Conservation (phyloP, 352 stramenopile genomes). For the Phytophthora capsici region DNA sequence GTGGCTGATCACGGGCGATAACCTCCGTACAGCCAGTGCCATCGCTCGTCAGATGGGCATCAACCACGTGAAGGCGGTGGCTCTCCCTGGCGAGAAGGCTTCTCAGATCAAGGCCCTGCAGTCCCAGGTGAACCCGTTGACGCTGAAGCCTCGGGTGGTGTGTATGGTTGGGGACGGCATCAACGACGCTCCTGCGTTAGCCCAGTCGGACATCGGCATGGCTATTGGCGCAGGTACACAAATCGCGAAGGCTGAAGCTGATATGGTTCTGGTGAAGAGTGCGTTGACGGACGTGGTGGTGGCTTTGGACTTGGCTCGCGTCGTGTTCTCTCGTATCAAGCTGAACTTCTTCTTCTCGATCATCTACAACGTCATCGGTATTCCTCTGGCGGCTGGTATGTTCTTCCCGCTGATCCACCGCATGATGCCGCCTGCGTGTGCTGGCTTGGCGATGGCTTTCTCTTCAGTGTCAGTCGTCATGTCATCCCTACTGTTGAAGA, state of each 20-base stretch:
- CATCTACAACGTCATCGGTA: slow-evolving; percentile 86
- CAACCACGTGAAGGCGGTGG: slow-evolving; percentile 83
- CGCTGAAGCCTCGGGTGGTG: slow-evolving; percentile 81
- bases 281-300: slow-evolving; percentile 85
- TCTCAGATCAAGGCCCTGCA: slow-evolving; percentile 90
- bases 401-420: slow-evolving; percentile 87
- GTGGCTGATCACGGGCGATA: slow-evolving; percentile 93
- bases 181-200: slow-evolving; percentile 95
- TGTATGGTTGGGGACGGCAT: slow-evolving; percentile 95
- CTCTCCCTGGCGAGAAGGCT: slow-evolving; percentile 95
- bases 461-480: slow-evolving; percentile 89
- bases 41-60: slow-evolving; percentile 93
- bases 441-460: slow-evolving; percentile 88
- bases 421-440: slow-evolving; percentile 86
- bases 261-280: slow-evolving; percentile 91
- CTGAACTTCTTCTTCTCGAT: slow-evolving; percentile 91
- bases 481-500: slow-evolving; percentile 87
- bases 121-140: slow-evolving; percentile 71
- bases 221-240: slow-evolving; percentile 93
- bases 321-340: slow-evolving; percentile 84
- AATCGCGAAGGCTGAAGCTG: slow-evolving; percentile 86
- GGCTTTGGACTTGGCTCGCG: slow-evolving; percentile 79
- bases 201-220: slow-evolving; percentile 93
- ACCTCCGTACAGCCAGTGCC: slow-evolving; percentile 89
- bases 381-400: slow-evolving; percentile 83